A percentile compares a stretch with the other conserved stretches of the same genome.
Evolutionary conservation across 768 basidiomycete species (phyloP).

Genomic region (Tricholoma hemisulphureum): DNA sequence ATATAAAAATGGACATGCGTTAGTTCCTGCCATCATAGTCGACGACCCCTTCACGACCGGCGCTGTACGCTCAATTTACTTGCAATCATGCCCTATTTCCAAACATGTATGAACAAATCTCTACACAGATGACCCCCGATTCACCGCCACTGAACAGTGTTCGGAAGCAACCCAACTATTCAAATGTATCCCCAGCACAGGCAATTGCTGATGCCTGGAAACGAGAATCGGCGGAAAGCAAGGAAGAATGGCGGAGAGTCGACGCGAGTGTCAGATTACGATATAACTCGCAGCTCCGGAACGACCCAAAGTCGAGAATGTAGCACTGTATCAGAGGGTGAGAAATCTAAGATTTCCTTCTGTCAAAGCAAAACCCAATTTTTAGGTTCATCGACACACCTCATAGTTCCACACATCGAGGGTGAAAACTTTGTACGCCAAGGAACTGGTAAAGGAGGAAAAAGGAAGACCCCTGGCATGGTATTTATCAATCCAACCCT

Average conservation of each 20-base stretch:
- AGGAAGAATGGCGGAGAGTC: slow-evolving; percentile 54
- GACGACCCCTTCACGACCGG: slow-evolving; percentile 32
- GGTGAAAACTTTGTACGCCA: neutral
- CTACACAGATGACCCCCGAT: slow-evolving; percentile 44
- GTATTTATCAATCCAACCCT: slow-evolving; percentile 13
- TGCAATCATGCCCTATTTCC: slow-evolving; percentile 27
- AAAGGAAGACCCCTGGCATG: slow-evolving; percentile 2
- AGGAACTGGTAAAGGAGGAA: neutral
- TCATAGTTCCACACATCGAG: neutral
- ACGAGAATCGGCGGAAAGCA: slow-evolving; percentile 55
- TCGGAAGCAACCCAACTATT: slow-evolving; percentile 33
- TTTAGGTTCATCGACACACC: neutral
- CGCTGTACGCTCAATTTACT: slow-evolving; percentile 37
- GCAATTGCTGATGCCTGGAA: slow-evolving; percentile 72
- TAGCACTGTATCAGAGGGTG: slow-evolving; percentile 27
- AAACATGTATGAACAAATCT: slow-evolving; percentile 29
- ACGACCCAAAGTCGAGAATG: slow-evolving; percentile 51
- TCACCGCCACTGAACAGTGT: slow-evolving; percentile 37
- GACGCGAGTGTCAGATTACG: slow-evolving; percentile 51
- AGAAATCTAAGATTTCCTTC: slow-evolving; percentile 4
- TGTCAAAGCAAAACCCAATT: neutral
- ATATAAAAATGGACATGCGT: slow-evolving; percentile 46
- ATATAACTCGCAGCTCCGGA: slow-evolving; percentile 43
- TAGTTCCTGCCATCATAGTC: slow-evolving; percentile 33
- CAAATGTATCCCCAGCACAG: slow-evolving; percentile 50